Conservation (phyloP, 129 eudicot genomes). For the Daucus carota region DH1_v3.0 NC_030386.2:36865001-36865500, state of each 20-base stretch:
- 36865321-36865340: background rate
- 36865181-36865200: background rate
- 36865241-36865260: background rate
- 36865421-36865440: background rate
- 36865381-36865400: background rate
- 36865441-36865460: background rate
- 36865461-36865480: background rate
- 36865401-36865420: background rate
- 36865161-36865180: background rate
- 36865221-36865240: background rate
- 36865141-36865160: slow-evolving; percentile 18
- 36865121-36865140: slow-evolving; percentile 20
- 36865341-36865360: no score
- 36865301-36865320: background rate
- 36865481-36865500: background rate
- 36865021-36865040: slow-evolving; percentile 17
- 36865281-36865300: background rate
- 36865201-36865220: background rate
- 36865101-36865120: slow-evolving; percentile 26
- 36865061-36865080: slow-evolving; percentile 38
- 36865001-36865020: slow-evolving; percentile 5
- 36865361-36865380: background rate
- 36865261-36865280: background rate
- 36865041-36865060: slow-evolving; percentile 44
- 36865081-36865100: slow-evolving; percentile 42